A percentile compares a stretch with the other conserved stretches of the same genome.
Conservation (phyloP, 2,329 filamentous ascomycete species). For the Pestalotiopsis sp. region DNA sequence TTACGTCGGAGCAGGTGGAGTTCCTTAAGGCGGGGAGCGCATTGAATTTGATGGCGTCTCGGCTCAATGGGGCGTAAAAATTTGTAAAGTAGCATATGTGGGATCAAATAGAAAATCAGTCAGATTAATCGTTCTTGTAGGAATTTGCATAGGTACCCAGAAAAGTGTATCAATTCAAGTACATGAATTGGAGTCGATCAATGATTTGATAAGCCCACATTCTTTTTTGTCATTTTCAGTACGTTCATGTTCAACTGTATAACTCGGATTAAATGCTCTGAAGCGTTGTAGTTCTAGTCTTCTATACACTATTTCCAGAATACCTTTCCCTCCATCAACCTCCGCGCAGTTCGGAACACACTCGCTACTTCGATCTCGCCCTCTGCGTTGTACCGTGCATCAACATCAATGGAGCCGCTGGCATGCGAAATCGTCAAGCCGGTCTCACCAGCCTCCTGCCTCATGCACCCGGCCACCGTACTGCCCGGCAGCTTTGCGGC, state of each 20-base stretch:
- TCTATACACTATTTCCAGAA: neutral
- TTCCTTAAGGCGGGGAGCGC: neutral
- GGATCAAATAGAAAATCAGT: too few relatives aligned
- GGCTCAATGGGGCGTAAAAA: neutral
- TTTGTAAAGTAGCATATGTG: neutral
- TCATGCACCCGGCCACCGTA: conserved; percentile 35
- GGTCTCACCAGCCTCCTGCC: conserved; percentile 24
- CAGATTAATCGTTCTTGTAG: too few relatives aligned
- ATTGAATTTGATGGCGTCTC: neutral
- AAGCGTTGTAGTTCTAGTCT: too few relatives aligned
- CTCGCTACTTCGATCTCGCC: conserved; percentile 40
- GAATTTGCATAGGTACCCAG: too few relatives aligned
- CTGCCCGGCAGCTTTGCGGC: conserved; percentile 48
- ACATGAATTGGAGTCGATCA: too few relatives aligned
- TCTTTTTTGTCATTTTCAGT: too few relatives aligned
- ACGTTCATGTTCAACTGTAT: neutral
- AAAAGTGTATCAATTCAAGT: too few relatives aligned
- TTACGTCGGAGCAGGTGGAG: neutral
- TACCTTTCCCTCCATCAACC: conserved; percentile 49
- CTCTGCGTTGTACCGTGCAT: conserved; percentile 38
- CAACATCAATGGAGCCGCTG: conserved; percentile 47
- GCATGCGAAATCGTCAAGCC: conserved; percentile 47
- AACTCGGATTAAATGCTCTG: neutral
- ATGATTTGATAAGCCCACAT: too few relatives aligned
- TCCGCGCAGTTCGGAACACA: conserved; percentile 49